Percentiles rank a stretch among this genome's conserved stretches.
These are phyloP conservation scores for Tritrichomonas musculus DNA, from an alignment of 208 protist species.

Conservation along the genomic window DNA sequence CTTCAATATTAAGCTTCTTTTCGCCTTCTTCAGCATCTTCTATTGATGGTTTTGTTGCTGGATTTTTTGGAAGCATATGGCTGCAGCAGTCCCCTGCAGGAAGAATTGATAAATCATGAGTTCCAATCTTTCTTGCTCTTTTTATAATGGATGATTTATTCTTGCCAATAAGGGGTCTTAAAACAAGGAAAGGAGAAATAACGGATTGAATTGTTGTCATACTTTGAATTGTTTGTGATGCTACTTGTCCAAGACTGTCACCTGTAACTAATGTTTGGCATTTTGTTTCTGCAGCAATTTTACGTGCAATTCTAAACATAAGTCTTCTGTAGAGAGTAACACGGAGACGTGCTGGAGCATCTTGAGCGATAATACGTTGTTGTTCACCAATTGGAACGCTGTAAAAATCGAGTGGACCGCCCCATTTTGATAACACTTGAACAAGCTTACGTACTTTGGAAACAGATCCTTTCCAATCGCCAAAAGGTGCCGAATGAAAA, in stretches of 20 bases:
- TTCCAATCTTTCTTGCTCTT: background rate
- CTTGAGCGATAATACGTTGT: background rate
- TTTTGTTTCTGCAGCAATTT: background rate
- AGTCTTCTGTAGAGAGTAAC: background rate
- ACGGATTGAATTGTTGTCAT: conserved; percentile 6
- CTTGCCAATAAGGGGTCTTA: background rate
- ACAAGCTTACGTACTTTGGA: background rate
- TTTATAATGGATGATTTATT: background rate
- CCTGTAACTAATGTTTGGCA: background rate
- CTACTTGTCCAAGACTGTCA: conserved; percentile 10
- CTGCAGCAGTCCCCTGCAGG: background rate
- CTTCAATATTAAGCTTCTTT: background rate
- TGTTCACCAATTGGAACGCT: background rate
- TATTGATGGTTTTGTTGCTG: conserved; percentile 7
- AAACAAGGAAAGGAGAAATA: background rate
- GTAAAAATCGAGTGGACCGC: background rate
- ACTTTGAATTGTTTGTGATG: background rate
- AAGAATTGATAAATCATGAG: background rate
- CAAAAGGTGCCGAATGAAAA: conserved; percentile 2
- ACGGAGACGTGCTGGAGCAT: background rate
- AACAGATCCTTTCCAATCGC: background rate
- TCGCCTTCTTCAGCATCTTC: background rate
- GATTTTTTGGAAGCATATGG: conserved; percentile 18
- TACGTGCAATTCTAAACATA: background rate
- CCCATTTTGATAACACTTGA: background rate